phyloP scores from a whole-genome alignment of 108 stramenopile genomes.

The Cyclotella atomus region DNA sequence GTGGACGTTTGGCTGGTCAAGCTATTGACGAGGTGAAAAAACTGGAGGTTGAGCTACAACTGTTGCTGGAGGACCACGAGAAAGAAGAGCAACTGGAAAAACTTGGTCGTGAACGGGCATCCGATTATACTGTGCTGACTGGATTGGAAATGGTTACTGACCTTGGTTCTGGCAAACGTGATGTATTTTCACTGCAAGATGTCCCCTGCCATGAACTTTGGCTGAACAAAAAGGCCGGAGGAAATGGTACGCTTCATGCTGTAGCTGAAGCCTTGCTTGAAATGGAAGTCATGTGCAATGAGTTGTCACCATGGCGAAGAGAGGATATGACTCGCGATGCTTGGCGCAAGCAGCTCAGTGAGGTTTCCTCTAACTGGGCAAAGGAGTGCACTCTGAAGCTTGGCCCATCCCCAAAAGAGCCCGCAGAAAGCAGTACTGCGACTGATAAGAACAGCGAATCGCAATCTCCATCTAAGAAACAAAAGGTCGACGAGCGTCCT shows the following conservation, averaged over 20 bases:
- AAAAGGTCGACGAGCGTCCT: slow-evolving; percentile 11
- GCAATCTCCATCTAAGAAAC: slow-evolving; percentile 18
- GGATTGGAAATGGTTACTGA: slow-evolving; percentile 62
- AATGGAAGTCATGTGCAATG: slow-evolving; percentile 68
- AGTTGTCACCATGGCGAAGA: slow-evolving; percentile 61
- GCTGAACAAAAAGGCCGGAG: slow-evolving; percentile 37
- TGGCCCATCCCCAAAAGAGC: slow-evolving; percentile 32
- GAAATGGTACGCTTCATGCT: slow-evolving; percentile 64
- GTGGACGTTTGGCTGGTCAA: slow-evolving; percentile 68
- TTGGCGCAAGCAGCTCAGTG: slow-evolving; percentile 68
- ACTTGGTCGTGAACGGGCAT: slow-evolving; percentile 37
- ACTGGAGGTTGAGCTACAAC: slow-evolving; percentile 55
- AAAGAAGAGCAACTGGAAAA: slow-evolving; percentile 43
- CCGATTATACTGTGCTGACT: slow-evolving; percentile 60
- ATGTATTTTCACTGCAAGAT: slow-evolving; percentile 12
- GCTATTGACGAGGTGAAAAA: slow-evolving; percentile 64
- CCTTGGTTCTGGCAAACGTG: slow-evolving; percentile 39
- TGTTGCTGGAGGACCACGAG: slow-evolving; percentile 36
- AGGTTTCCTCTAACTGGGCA: slow-evolving; percentile 64
- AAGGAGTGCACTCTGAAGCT: slow-evolving; percentile 38
- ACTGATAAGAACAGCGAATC: slow-evolving; percentile 2
- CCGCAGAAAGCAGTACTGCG: slow-evolving; percentile 13
- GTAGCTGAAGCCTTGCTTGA: slow-evolving; percentile 64
- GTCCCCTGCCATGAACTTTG: slow-evolving; percentile 43
- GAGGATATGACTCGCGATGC: slow-evolving; percentile 50